Evolutionary conservation across 2,329 filamentous ascomycete genomes (phyloP), one percentile per base, ranked within the genome.

Genomic region (Penicillium sp.): DNA sequence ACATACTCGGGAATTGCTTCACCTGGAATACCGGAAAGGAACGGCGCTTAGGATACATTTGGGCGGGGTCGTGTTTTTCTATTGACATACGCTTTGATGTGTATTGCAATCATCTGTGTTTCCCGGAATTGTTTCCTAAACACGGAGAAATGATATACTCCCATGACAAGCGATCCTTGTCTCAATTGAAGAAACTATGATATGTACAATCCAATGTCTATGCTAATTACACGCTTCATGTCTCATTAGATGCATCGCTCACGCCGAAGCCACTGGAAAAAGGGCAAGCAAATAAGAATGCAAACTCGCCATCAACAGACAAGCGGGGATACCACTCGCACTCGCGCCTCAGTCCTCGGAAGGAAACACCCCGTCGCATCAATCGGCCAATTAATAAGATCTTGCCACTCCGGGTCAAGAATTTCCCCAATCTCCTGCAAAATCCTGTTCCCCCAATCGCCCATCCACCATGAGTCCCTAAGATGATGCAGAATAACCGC

Each of bases 381-480:
- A 9, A 71, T 55, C 18, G 69, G 70, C 72, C 72, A 74, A 37
- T 56, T 63, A 24, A 74, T 63, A 32, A 67, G 61, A 18, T 66
- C 61, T 13, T 56, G 63, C 67, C 66, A 72, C 44, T 68, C 63
- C 4, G 58, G 38, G 22, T 64, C 65, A n/a, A 74, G 46, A 22
- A 50, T 44, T 37, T 64, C 59, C 14, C 66, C 66, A 24, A 89
- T 79, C 20, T 86, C 85, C 67, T 84, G 81, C 16, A 90, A 83
- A 63, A 90, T 84, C 53, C 84, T 81, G 16, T 82, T 80, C 8
- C 86, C 82, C 65, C 88, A 86, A 38, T 87, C 85, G 20, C 85
- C 80, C 29, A 89, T 75, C 87, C 88, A 90, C 88, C 88, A 90
- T 16, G 85, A 76, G 16, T 78, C 71, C 58, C 87, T 82, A 59